Evolutionary conservation across 2,329 filamentous ascomycete species (phyloP), one percentile per base, ranked within the genome.

Genomic region (Colletotrichum gigasporum): DNA sequence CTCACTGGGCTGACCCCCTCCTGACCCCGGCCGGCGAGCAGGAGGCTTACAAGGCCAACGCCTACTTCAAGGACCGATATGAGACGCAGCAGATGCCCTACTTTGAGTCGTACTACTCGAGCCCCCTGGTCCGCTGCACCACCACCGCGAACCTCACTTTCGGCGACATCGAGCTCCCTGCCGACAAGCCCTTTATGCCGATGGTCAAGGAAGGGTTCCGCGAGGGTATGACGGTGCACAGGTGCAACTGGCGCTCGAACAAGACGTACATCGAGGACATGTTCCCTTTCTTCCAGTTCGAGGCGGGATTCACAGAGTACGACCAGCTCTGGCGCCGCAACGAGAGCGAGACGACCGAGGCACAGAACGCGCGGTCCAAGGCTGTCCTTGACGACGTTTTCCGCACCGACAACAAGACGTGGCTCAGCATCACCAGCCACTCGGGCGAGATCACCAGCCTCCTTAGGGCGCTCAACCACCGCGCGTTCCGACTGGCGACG

Each of bases 211-310:
- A 92, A 69, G 73, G 84, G 34, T 79, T 92, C 67, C 82, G 90
- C 28, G 90, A 92, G 74, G 85, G 85, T 2, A 86, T 92, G 58
- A 87, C 84, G 56, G 85, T 88, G 41, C 90, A 91, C 71, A 91
- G 89, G 0, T 93, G 90, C 72, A 88, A 92, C 74, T 82, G 85
- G 28, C 82, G 90, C 9, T 84, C 83, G 20, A 84, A 76, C 69
- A 84, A 81, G 70, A 80, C 82, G 0, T 81, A 82, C 62, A 88
- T 92, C 65, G 75, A 77, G 14, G 66, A 75, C 3, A 77, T 81
- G 4, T 86, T 87, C 50, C 87, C 87, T 0, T 72, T 68, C 1
- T 89, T 83, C 70, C 69, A 69, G 5, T 85, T 92, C 50, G 90
- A 92, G 74, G 72, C 76, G 1, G 87, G 85, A 0, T 91, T 93